phyloP scores from a whole-genome alignment of 2,329 filamentous ascomycete genomes.

The Dothideomycetes sp. region DNA sequence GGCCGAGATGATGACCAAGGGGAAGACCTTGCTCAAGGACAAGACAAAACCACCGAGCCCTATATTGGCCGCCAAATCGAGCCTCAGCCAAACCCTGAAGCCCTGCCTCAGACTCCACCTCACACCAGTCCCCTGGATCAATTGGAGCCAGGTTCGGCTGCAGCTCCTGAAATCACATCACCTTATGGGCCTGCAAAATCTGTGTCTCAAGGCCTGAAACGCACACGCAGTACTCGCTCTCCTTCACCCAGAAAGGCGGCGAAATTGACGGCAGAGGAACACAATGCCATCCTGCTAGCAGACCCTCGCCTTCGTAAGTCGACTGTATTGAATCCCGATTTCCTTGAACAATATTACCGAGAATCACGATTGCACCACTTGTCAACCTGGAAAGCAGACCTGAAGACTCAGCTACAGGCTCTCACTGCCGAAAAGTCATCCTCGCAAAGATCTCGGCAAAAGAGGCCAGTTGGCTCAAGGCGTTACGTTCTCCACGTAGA shows the following conservation, averaged over 20 bases:
- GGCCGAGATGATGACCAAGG: background rate
- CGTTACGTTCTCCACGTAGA: conserved; percentile 91
- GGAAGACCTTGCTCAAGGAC: background rate
- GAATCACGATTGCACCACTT: conserved; percentile 92
- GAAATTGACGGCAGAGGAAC: conserved; percentile 74
- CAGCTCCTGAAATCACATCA: background rate
- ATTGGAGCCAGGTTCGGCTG: background rate
- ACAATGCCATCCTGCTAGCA: conserved; percentile 75
- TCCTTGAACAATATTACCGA: conserved; percentile 87
- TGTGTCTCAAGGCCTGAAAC: conserved; percentile 1
- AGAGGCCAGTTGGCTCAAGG: conserved; percentile 53
- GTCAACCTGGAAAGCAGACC: conserved; percentile 90
- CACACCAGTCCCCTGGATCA: conserved; percentile 14
- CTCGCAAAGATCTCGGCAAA: conserved; percentile 41
- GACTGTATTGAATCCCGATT: conserved; percentile 85
- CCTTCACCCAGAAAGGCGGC: conserved; percentile 28
- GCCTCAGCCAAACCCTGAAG: no score
- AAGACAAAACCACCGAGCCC: background rate
- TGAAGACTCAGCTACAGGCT: conserved; percentile 81
- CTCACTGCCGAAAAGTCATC: conserved; percentile 61
- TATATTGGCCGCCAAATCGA: no score
- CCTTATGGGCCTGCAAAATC: background rate
- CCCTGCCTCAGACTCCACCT: conserved; percentile 17
- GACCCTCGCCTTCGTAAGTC: conserved; percentile 82
- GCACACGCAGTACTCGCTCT: conserved; percentile 1